These are phyloP conservation scores for Malus hybrid DNA, from an alignment of 331 rosid genomes.

Conservation along the genomic window DNA sequence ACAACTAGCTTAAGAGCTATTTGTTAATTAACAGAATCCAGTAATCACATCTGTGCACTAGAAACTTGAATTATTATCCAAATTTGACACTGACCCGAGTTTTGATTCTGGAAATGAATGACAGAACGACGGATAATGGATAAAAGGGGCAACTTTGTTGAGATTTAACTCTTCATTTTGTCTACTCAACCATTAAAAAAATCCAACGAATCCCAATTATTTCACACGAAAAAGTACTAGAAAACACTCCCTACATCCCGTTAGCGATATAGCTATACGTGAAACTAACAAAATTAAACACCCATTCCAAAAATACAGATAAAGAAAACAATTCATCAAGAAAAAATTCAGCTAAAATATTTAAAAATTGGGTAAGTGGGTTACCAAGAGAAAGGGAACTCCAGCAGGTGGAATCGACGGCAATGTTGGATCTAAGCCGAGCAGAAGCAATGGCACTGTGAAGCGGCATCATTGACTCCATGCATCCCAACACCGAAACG, in stretches of 20 bases:
- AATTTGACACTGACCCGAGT: background rate
- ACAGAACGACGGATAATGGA: background rate
- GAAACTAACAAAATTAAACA: background rate
- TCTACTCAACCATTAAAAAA: background rate
- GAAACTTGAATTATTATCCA: background rate
- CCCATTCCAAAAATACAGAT: background rate
- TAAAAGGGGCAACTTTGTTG: background rate
- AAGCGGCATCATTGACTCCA: conserved; percentile 81
- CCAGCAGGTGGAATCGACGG: conserved; percentile 73
- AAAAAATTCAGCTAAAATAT: background rate
- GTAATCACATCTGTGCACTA: background rate
- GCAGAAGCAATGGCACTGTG: conserved; percentile 85
- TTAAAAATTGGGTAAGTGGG: background rate
- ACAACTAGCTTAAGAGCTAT: background rate
- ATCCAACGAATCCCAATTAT: too few species aligned
- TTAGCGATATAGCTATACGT: background rate
- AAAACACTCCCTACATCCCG: background rate
- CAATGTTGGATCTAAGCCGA: conserved; percentile 74
- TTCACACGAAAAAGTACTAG: background rate
- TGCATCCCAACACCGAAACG: conserved; percentile 48
- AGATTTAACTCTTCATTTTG: background rate
- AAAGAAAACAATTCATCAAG: background rate
- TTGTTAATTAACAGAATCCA: background rate
- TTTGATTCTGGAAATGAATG: background rate
- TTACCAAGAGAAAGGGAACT: conserved; percentile 83